Evolutionary conservation across 1,284 basidiomycete genomes (phyloP), one percentile per base, ranked within the genome.

Genomic region (Uromyces viciae-fabae): DNA sequence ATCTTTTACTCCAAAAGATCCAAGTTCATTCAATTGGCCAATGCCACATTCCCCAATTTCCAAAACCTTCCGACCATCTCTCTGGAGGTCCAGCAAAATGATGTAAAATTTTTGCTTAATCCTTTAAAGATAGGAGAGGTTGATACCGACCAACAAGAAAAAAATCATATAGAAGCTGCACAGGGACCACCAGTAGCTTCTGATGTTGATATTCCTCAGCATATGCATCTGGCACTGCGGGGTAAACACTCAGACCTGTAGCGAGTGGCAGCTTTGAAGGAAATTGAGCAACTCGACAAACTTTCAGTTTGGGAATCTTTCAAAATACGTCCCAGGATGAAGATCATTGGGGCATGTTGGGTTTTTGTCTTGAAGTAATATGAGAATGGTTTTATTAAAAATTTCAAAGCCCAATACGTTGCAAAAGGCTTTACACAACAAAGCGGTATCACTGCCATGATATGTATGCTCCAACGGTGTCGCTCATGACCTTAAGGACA

Each of bases 361-460:
- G 75, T 78, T 11, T 78, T 78, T 40, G 38, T 43, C 1, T 36
- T 64, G 0, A 78, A 78, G 22, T 11, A 31, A n/a, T 31, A 78
- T 19, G 9, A 15, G 0, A 17, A 31, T 2, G 64, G 62, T 0
- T 22, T 5, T 25, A 46, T 36, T 4, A 31, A 22, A 9, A 69
- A 40, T 1, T 69, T 78, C 31, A 78, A 78, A 25, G 76, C 54
- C 0, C 31, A 40, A 33, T 68, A 68, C 11, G 52, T 79, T 1
- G 66, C 64, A 8, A 54, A 33, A n/a, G 66, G 76, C 0, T 79
- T 69, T 36, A 58, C 17, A 19, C 76, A 79, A 71, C 22, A 31
- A 1, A 25, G 31, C 31, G 46, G 76, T 0, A 42, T 71, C 15
- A 79, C 22, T 77, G 62, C 28, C 3, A 11, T 0, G 22, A 64